phyloP scores from a whole-genome alignment of 805 yeast species.

The Ogataea methanolica region DNA sequence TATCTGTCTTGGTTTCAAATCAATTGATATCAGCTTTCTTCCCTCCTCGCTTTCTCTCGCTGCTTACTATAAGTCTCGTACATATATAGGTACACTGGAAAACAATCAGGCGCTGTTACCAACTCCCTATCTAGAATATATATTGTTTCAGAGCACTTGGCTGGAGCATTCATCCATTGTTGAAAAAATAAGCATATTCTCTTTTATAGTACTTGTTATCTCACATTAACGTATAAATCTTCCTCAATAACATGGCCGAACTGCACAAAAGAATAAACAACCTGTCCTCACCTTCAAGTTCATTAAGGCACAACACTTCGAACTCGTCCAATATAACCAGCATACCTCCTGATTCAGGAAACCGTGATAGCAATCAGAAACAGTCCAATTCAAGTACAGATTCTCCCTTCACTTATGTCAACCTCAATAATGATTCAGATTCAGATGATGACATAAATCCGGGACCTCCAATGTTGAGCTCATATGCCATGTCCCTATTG shows the following conservation, averaged over 20 bases:
- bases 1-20: too few relatives aligned
- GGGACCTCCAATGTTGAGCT: slow-evolving; percentile 50
- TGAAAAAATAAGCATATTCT: too few relatives aligned
- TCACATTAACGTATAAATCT: too few relatives aligned
- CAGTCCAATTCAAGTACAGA: neutral
- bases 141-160: too few relatives aligned
- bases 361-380: neutral
- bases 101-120: too few relatives aligned
- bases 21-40: too few relatives aligned
- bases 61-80: too few relatives aligned
- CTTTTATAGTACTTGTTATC: too few relatives aligned
- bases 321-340: slow-evolving; percentile 16
- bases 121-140: too few relatives aligned
- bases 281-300: slow-evolving; percentile 13
- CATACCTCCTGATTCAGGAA: slow-evolving; percentile 14
- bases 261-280: slow-evolving; percentile 19
- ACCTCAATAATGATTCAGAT: neutral
- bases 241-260: slow-evolving; percentile 15
- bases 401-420: neutral
- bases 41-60: too few relatives aligned
- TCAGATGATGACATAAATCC: slow-evolving; percentile 32
- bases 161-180: too few relatives aligned
- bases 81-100: too few relatives aligned
- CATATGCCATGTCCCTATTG: slow-evolving; percentile 46
- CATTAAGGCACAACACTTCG: slow-evolving; percentile 8